phyloP scores from a whole-genome alignment of 2,329 filamentous ascomycete genomes.

The Coccinonectria pachysandricola region DNA sequence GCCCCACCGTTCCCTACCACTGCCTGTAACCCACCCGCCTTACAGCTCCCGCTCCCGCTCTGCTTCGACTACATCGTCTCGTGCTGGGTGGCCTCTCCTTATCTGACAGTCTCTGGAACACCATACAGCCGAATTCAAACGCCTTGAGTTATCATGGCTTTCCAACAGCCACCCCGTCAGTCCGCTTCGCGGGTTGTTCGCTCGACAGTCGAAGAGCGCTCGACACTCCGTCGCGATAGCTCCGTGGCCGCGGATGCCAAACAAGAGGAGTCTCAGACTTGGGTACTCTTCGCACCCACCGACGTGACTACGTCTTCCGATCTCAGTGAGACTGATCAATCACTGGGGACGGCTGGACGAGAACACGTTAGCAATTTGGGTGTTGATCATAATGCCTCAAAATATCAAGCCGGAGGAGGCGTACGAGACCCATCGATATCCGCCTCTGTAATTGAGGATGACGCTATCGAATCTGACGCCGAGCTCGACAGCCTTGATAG shows the following conservation, averaged over 20 bases:
- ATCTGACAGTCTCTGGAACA: slow-evolving; percentile 12
- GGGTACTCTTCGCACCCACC: slow-evolving; percentile 87
- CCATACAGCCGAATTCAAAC: slow-evolving; percentile 3
- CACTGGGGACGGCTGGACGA: slow-evolving; percentile 55
- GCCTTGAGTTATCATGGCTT: slow-evolving; percentile 39
- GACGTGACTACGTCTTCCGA: slow-evolving; percentile 54
- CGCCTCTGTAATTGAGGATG: slow-evolving; percentile 27
- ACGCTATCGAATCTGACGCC: slow-evolving; percentile 50
- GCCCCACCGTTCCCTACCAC: too few species aligned
- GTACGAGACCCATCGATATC: slow-evolving; percentile 38
- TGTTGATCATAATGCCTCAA: too few species aligned
- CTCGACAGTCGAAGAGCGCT: slow-evolving; percentile 29
- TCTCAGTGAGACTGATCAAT: slow-evolving; percentile 55
- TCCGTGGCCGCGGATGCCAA: slow-evolving; percentile 22
- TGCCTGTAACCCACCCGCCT: too few species aligned
- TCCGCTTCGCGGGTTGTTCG: slow-evolving; percentile 38
- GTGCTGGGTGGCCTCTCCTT: too few species aligned
- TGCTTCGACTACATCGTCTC: too few species aligned
- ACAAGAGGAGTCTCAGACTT: slow-evolving; percentile 74
- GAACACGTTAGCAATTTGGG: slow-evolving; percentile 74
- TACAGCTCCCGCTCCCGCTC: too few species aligned
- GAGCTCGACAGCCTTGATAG: slow-evolving; percentile 92
- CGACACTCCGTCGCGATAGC: slow-evolving; percentile 15
- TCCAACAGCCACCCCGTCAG: slow-evolving; percentile 49
- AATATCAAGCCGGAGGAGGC: slow-evolving; percentile 61